Percentiles rank a stretch among this genome's conserved stretches.
Evolutionary conservation across 2,329 filamentous ascomycete genomes (phyloP).

Genomic region (Cercospora brassicicola): DNA sequence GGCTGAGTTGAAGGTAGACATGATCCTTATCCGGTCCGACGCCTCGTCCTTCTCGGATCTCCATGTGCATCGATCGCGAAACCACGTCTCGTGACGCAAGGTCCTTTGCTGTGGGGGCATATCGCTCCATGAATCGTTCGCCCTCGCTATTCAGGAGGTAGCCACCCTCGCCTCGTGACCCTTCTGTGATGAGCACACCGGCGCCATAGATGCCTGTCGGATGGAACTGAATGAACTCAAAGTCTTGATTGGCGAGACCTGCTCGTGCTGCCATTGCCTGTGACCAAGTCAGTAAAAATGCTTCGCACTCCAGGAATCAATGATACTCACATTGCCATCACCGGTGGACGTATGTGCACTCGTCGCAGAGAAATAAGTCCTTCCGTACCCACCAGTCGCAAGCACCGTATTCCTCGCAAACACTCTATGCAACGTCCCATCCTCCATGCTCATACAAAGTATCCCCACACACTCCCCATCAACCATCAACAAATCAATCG

Average conservation of each 20-base stretch:
- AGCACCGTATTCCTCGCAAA: conserved; percentile 52
- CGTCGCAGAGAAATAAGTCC: conserved; percentile 54
- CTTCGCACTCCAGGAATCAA: not conserved
- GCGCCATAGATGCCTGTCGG: conserved; percentile 54
- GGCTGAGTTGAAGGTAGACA: conserved; percentile 51
- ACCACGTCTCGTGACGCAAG: conserved; percentile 53
- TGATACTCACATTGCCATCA: conserved; percentile 45
- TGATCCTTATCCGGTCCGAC: conserved; percentile 51
- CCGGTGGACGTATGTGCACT: conserved; percentile 53
- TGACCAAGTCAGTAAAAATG: not conserved
- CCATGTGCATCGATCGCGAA: conserved; percentile 51
- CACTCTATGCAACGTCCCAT: conserved; percentile 51
- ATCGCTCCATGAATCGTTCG: conserved; percentile 55
- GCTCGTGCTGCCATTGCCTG: conserved; percentile 52
- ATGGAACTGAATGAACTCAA: conserved; percentile 56
- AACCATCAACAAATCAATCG: conserved; percentile 51
- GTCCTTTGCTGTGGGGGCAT: conserved; percentile 53
- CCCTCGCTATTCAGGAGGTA: conserved; percentile 53
- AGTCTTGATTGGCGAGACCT: conserved; percentile 52
- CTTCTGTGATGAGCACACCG: conserved; percentile 53
- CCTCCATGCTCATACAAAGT: conserved; percentile 51
- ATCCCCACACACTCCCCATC: conserved; percentile 51
- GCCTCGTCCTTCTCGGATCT: conserved; percentile 51
- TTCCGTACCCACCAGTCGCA: conserved; percentile 53
- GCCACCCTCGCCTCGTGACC: conserved; percentile 52